Evolutionary conservation across 1,284 basidiomycete species (phyloP).

Genomic region (Cryptococcus sp.): DNA sequence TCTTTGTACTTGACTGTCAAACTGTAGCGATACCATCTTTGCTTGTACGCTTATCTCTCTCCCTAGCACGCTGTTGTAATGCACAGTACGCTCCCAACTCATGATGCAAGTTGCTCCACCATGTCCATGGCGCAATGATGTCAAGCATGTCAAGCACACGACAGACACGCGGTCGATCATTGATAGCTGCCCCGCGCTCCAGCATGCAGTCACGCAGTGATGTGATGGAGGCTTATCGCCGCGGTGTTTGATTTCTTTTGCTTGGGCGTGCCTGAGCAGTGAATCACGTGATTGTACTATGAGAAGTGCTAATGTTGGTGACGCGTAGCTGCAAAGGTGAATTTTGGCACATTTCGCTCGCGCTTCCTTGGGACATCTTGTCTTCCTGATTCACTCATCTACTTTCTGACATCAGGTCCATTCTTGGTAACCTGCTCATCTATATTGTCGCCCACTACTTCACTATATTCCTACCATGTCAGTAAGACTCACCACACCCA

Average conservation of each 20-base stretch:
- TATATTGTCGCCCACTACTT: not conserved
- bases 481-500: not conserved
- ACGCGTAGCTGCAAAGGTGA: not conserved
- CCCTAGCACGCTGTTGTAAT: no score
- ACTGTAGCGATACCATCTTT: no score
- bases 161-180: no score
- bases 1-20: no score
- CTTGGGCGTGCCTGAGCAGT: not conserved
- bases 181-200: no score
- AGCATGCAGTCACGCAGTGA: not conserved
- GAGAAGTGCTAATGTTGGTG: constrained; percentile 6
- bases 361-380: not conserved
- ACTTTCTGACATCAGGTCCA: not conserved
- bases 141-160: no score
- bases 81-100: no score
- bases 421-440: not conserved
- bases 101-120: no score
- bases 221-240: not conserved
- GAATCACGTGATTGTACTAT: constrained; percentile 2
- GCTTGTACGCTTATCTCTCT: no score
- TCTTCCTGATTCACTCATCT: not conserved
- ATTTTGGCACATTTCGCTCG: not conserved
- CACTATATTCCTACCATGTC: not conserved
- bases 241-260: constrained; percentile 11
- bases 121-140: no score